Percentiles rank a stretch among this genome's conserved stretches.
These are phyloP conservation scores for Colletotrichum paranaense DNA, from an alignment of 2,329 filamentous ascomycete genomes.

Conservation along the genomic window DNA sequence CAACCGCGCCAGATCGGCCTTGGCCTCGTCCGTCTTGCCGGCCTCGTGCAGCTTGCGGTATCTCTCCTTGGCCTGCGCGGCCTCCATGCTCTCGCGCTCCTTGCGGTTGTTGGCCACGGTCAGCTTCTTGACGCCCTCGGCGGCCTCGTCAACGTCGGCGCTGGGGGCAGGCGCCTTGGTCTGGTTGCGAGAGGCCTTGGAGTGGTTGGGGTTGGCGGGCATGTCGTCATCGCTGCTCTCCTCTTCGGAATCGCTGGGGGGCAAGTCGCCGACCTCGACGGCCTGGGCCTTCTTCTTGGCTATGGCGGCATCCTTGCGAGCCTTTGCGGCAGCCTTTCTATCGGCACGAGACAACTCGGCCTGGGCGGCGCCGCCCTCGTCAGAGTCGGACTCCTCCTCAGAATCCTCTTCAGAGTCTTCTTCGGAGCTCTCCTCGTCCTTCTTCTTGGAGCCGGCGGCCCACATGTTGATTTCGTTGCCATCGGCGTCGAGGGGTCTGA, in stretches of 20 bases:
- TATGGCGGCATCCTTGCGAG: slow-evolving; percentile 90
- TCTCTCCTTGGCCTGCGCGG: slow-evolving; percentile 86
- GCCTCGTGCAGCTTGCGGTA: slow-evolving; percentile 93
- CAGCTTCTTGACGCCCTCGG: slow-evolving; percentile 67
- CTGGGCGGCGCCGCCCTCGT: slow-evolving; percentile 62
- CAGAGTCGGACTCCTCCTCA: slow-evolving; percentile 58
- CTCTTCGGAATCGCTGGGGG: slow-evolving; percentile 75
- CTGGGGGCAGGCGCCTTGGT: slow-evolving; percentile 54
- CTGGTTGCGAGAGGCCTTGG: slow-evolving; percentile 76
- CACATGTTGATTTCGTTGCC: slow-evolving; percentile 93
- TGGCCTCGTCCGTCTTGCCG: slow-evolving; percentile 96
- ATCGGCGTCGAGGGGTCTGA: slow-evolving; percentile 88
- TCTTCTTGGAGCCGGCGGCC: slow-evolving; percentile 67
- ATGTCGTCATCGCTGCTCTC: slow-evolving; percentile 70
- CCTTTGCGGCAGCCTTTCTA: slow-evolving; percentile 88
- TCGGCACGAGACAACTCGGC: slow-evolving; percentile 79
- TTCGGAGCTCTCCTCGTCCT: slow-evolving; percentile 61
- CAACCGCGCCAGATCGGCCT: slow-evolving; percentile 87
- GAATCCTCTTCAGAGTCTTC: slow-evolving; percentile 65
- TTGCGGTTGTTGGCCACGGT: slow-evolving; percentile 59
- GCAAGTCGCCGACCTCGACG: slow-evolving; percentile 87
- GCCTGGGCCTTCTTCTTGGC: slow-evolving; percentile 77
- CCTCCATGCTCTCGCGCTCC: slow-evolving; percentile 82
- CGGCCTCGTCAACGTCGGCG: slow-evolving; percentile 58
- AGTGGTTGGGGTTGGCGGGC: slow-evolving; percentile 94